Base-by-base conservation (phyloP, 257 asterid genomes). In the Nicotiana undulata region DNA sequence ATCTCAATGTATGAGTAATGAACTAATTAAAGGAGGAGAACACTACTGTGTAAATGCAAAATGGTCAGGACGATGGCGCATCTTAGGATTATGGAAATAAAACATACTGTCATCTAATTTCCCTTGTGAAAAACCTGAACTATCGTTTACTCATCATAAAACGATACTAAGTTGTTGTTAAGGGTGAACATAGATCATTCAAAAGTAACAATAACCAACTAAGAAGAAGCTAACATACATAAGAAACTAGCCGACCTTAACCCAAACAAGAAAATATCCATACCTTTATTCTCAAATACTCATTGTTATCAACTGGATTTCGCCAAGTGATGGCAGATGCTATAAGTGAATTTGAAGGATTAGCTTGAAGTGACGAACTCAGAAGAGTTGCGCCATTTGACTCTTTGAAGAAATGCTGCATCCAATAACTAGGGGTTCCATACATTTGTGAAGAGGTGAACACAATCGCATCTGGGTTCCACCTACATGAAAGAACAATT, bases 341-440 rank as follows among this genome's bases (percentile, higher is more conserved):
- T 61, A 89, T 75, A 15, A 95, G 92, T 63, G 92, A 80, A 78
- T 44, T 79, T 4, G 94, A 88, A 34, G 88, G 75, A 82, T 83
- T 88, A 5, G 94, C 31, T 82, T 82, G 88, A 15, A 95, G 84
- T 46, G 92, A 81, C 13, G 98, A 85, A 76, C 63, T 85, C 37
- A 93, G 91, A 79, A 95, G 98, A 24, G 90, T 86, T 32, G 98
- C 99, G 1, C 98, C 98, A 17, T 93, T 95, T 3, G 99, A 95
- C 82, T 95, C 97, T 65, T 80, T 84, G 88, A 95, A 95, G 80
- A 93, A 93, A 64, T 92, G 97, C 66, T 95, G 99, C 99, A 95
- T 95, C 98, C 98, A 95, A 78, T 95, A 95, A 83, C 97, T 95
- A 34, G 98, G 99, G 72, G 98, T 95, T 66, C 98, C 98, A 76